These are phyloP conservation scores for Plasmodium gaboni DNA, from an alignment of 169 alveolate species.

Conservation along the genomic window DNA sequence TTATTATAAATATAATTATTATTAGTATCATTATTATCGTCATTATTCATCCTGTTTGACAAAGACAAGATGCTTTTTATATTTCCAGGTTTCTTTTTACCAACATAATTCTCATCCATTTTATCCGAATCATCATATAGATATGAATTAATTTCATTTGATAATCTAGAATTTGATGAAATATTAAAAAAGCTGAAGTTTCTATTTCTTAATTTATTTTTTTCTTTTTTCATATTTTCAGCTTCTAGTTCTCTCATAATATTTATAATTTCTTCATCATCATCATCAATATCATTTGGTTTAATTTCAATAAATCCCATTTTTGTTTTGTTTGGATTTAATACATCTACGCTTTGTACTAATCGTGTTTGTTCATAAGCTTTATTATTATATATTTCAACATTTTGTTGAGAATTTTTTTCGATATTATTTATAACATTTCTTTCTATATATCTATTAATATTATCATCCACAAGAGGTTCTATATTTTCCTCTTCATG, in stretches of 20 bases:
- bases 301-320: not conserved
- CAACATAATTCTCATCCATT: not conserved
- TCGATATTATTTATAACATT: not conserved
- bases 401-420: conserved; percentile 11
- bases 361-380: too few relatives aligned
- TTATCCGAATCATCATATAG: conserved; percentile 2
- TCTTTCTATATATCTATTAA: too few relatives aligned
- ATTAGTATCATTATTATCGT: conserved; percentile 25
- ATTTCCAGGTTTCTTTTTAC: conserved; percentile 22
- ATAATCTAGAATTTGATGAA: too few relatives aligned
- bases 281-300: not conserved
- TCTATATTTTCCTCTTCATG: not conserved
- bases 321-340: not conserved
- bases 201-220: conserved; percentile 6
- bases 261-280: conserved; percentile 4
- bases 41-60: conserved; percentile 20
- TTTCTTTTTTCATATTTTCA: conserved; percentile 11
- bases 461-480: too few relatives aligned
- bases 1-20: not conserved
- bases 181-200: not conserved
- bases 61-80: conserved; percentile 35
- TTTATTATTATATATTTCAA: not conserved
- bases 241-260: not conserved
- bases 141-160: not conserved
- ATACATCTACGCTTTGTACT: too few relatives aligned